phyloP scores from a whole-genome alignment of 75 land plant genomes.

The Selaginella tamariscina region DNA sequence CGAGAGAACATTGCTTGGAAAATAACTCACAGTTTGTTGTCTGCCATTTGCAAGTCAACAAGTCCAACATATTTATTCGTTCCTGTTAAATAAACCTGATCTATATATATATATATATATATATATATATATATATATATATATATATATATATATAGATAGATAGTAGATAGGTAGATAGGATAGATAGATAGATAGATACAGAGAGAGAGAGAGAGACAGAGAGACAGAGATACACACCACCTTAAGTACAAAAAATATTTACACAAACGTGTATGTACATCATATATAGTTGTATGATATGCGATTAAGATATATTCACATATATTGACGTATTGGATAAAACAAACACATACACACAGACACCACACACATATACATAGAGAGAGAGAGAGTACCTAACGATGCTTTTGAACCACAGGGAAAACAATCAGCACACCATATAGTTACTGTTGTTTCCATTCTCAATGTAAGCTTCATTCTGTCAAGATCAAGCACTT shows the following conservation, averaged over 20 bases:
- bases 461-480: not conserved
- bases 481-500: not conserved
- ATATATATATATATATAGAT: no score
- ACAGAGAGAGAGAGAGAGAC: not conserved
- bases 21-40: not conserved
- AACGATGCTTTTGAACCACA: not conserved
- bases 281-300: no score
- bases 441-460: not conserved
- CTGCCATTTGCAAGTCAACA: not conserved
- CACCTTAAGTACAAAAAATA: no score
- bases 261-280: no score
- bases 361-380: no score
- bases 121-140: no score
- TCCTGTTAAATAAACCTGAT: no score
- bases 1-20: not conserved
- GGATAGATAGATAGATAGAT: not conserved
- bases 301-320: no score
- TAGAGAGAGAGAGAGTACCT: not conserved
- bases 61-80: not conserved
- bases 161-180: no score
- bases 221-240: not conserved
- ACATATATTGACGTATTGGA: no score
- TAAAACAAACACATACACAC: no score
- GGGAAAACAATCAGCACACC: not conserved
- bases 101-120: no score